phyloP scores from a whole-genome alignment of 2,329 filamentous ascomycete genomes.

The Pseudocercospora musae region DNA sequence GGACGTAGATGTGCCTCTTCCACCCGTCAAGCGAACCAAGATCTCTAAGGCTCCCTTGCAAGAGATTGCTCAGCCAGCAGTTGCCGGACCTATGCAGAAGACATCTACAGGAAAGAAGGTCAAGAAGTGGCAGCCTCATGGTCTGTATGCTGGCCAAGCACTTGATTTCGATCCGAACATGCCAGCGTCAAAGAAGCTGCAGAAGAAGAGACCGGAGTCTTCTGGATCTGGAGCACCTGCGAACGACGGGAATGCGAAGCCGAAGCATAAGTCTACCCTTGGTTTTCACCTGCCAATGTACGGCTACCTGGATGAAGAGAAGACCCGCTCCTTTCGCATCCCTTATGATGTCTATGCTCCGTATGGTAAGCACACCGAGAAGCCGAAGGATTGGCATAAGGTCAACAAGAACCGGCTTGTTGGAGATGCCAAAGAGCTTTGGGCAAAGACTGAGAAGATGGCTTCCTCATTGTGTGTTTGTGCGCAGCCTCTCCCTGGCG shows the following conservation, averaged over 20 bases:
- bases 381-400: conserved; percentile 89
- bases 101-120: conserved; percentile 42
- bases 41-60: conserved; percentile 20
- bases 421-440: conserved; percentile 37
- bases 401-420: conserved; percentile 88
- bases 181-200: conserved; percentile 45
- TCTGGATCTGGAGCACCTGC: conserved; percentile 15
- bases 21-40: conserved; percentile 30
- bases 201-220: conserved; percentile 36
- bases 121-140: conserved; percentile 78
- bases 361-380: conserved; percentile 74
- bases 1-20: conserved; percentile 21
- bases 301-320: conserved; percentile 52
- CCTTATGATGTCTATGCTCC: conserved; percentile 89
- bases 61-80: conserved; percentile 23
- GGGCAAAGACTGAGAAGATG: conserved; percentile 31
- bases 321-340: conserved; percentile 72
- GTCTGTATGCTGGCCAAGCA: conserved; percentile 82
- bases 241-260: conserved; percentile 46
- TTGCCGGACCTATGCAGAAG: conserved; percentile 28
- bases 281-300: conserved; percentile 37
- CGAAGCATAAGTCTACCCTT: conserved; percentile 53
- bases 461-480: conserved; percentile 63
- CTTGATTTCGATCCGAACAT: conserved; percentile 41
- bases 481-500: conserved; percentile 44